A percentile compares a stretch with the other conserved stretches of the same genome.
phyloP scores from a whole-genome alignment of 2,329 filamentous ascomycete species.

The Hypoxylon sp. region DNA sequence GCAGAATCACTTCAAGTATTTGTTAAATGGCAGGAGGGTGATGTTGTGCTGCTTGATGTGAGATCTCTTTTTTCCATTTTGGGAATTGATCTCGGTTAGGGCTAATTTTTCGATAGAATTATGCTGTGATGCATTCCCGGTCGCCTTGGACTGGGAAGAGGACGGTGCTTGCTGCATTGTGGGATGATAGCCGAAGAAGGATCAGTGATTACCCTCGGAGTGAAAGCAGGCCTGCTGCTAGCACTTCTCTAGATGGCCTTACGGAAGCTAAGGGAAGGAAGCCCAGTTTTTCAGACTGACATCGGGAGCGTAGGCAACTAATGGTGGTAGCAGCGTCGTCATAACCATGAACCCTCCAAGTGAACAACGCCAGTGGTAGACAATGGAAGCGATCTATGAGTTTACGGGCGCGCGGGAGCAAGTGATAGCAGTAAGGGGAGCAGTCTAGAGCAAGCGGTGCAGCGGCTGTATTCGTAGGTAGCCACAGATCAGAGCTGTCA shows the following conservation, averaged over 20 bases:
- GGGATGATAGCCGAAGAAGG: constrained; percentile 46
- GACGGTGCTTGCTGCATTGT: constrained; percentile 54
- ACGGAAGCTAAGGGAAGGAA: neutral
- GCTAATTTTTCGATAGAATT: constrained; percentile 49
- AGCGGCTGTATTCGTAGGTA: neutral
- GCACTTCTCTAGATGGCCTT: neutral
- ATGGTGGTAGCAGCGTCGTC: neutral
- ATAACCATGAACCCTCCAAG: neutral
- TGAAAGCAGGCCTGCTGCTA: neutral
- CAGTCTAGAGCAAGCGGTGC: neutral
- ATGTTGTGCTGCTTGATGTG: constrained; percentile 54
- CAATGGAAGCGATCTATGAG: neutral
- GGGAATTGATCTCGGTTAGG: neutral
- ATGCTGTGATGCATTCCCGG: constrained; percentile 55
- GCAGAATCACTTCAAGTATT: constrained; percentile 50
- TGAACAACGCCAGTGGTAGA: neutral
- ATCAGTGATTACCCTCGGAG: constrained; percentile 28
- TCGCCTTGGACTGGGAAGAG: constrained; percentile 53
- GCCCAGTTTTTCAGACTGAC: neutral
- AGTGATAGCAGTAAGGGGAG: neutral
- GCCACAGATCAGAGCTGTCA: neutral
- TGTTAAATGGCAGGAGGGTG: constrained; percentile 53
- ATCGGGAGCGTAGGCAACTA: neutral
- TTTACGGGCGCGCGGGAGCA: neutral
- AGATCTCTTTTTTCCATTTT: constrained; percentile 18